Evolutionary conservation across 2,329 filamentous ascomycete genomes (phyloP), one percentile per base, ranked within the genome.

Genomic region (Neopestalotiopsis sp.): DNA sequence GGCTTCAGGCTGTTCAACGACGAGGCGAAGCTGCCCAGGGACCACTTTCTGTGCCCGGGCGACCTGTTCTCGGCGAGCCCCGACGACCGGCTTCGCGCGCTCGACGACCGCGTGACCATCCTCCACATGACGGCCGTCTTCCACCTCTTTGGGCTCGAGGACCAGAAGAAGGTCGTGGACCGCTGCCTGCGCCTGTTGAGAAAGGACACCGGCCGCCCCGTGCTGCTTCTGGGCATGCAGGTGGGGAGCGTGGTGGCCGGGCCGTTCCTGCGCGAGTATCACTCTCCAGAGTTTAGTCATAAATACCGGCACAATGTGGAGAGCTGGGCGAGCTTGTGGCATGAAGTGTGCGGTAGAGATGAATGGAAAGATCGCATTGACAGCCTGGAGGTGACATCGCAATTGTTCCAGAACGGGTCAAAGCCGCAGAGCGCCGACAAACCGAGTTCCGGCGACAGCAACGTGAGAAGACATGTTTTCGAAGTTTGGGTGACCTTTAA

Each of bases 1-100:
- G 82, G 82, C 4, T 83, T 81, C 71, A 76, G 81, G 60, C 73
- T 84, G 12, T 84, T 84, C 73, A 72, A 73, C 14, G 82, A 84
- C 72, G 71, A 72, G 17, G 76, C 77, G n/a, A 75, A 67, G 4
- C 68, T 80, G 63, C 74, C 74, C 13, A 68, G 71, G 7, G 76
- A 76, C 10, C 78, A 80, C 58, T 80, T 84, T 68, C 69, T 83
- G 17, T 78, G 78, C 30, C 76, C 80, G 1, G 76, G 76, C 1
- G 74, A 80, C 45, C 58, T 77, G 42, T 70, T 80, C 61, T 64
- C 69, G n/a, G 62, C 74, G 52, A 71, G 69, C 4, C 32, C 78
- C 13, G 75, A 75, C 6, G 77, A 80, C 40, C 73, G 66, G 32
- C 75, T 83, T 6, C 72, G 71, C 14, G 72, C 78, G 56, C 70